Base-by-base conservation (phyloP, 768 basidiomycete species). In the Auriscalpium vulgare region DNA sequence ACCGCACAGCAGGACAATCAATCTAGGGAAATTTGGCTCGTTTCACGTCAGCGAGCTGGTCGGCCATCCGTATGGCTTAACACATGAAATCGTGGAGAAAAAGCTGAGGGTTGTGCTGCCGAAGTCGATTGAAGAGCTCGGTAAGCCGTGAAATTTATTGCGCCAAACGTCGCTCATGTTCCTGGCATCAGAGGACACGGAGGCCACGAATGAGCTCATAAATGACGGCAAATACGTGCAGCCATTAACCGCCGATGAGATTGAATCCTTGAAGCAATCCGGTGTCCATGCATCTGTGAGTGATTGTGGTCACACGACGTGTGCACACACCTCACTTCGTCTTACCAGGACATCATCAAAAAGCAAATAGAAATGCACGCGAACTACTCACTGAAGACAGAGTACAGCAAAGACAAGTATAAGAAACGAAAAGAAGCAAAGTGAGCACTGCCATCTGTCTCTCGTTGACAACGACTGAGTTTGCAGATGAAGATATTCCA, bases 341-440 rank as follows among this genome's bases (percentile, higher is more conserved):
- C 16, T 5, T 73, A 29, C 29, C 29, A 97, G 87, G 95, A 97
- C 65, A 97, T 99, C 52, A 95, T 98, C 67, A 85, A 89, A 66
- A 85, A 78, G 68, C 95, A 98, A 70, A 95, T 97, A 48, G 92
- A 91, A 63, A 82, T 86, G 64, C 95, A 98, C 65, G 86, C 89
- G 35, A 89, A 91, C 63, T 99, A 89, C 68, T 84, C 85, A 10
- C 75, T 98, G 50, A 98, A 98, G 72, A 98, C 95, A 1, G 97
- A 95, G 70, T 98, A 95, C 70, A 94, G 91, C 71, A 98, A 99
- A 71, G 95, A 98, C 66, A 99, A 99, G 68, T 99, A 97, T 72
- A 88, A 83, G 69, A 95, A 95, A 69, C 79, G 92, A 40, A 99
- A 99, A 70, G 91, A 95, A 72, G 93, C 91, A 55, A 99, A 98